A percentile compares a stretch with the other conserved stretches of the same genome.
These are phyloP conservation scores for Citrus hindsii DNA, from an alignment of 345 rosid species.

Conservation along the genomic window DNA sequence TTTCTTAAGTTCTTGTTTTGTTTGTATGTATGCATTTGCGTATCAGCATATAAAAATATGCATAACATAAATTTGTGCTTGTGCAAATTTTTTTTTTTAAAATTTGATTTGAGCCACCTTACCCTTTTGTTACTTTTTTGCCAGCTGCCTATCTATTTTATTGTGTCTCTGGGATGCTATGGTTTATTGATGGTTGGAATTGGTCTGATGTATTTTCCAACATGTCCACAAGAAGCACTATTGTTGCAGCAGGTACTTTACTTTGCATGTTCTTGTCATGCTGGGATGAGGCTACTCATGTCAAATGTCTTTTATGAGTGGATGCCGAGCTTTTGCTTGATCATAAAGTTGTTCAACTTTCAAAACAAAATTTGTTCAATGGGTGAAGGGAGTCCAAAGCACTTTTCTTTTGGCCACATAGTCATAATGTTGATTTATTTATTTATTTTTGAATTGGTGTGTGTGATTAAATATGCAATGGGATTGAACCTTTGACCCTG, in stretches of 20 bases:
- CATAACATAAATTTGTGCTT: neutral
- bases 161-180: slow-evolving; percentile 71
- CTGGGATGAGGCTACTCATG: neutral
- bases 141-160: slow-evolving; percentile 64
- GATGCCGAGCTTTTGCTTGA: neutral
- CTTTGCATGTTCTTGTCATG: neutral
- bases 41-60: neutral
- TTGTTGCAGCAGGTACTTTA: slow-evolving; percentile 57
- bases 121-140: neutral
- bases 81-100: neutral
- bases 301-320: neutral
- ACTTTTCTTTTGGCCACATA: neutral
- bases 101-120: neutral
- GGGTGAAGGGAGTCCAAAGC: neutral
- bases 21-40: neutral
- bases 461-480: neutral
- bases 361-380: neutral
- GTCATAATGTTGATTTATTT: neutral
- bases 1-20: neutral
- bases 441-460: neutral
- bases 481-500: neutral
- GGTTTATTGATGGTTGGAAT: slow-evolving; percentile 77
- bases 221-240: slow-evolving; percentile 70
- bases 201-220: slow-evolving; percentile 68
- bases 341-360: neutral